A percentile compares a stretch with the other conserved stretches of the same genome.
phyloP scores from a whole-genome alignment of 495 filamentous ascomycete genomes.

The Tuber melanosporum region DNA sequence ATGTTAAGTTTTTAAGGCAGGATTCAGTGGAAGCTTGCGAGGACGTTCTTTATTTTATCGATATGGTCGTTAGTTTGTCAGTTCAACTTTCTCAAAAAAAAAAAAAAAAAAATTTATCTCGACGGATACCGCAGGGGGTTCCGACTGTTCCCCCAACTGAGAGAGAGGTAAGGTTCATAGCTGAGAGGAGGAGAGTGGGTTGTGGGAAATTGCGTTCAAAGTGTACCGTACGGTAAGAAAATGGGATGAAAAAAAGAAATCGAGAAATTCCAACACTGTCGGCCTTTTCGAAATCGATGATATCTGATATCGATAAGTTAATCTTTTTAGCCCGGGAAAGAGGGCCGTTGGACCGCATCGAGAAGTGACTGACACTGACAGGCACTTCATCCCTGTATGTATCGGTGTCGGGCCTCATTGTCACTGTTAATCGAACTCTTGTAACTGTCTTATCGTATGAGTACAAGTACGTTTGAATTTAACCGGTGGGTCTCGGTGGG shows the following conservation, averaged over 20 bases:
- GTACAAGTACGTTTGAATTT: not conserved
- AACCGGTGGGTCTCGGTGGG: not conserved
- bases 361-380: not conserved
- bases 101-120: too few species aligned
- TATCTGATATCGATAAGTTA: not conserved
- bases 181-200: too few species aligned
- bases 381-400: not conserved
- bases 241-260: too few species aligned
- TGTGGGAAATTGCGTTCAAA: too few species aligned
- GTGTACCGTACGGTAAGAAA: too few species aligned
- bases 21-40: not conserved
- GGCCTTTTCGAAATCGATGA: too few species aligned
- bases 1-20: not conserved
- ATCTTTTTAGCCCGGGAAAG: not conserved
- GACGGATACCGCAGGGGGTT: too few species aligned
- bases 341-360: not conserved
- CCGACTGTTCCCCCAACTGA: too few species aligned
- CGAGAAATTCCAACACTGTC: too few species aligned
- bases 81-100: too few species aligned
- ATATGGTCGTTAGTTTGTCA: too few species aligned
- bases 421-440: not conserved
- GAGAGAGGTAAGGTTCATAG: too few species aligned
- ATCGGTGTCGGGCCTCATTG: not conserved
- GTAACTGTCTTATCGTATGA: not conserved
- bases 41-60: not conserved